phyloP scores from a whole-genome alignment of 1,284 basidiomycete species.

The Athelia psychrophila region DNA sequence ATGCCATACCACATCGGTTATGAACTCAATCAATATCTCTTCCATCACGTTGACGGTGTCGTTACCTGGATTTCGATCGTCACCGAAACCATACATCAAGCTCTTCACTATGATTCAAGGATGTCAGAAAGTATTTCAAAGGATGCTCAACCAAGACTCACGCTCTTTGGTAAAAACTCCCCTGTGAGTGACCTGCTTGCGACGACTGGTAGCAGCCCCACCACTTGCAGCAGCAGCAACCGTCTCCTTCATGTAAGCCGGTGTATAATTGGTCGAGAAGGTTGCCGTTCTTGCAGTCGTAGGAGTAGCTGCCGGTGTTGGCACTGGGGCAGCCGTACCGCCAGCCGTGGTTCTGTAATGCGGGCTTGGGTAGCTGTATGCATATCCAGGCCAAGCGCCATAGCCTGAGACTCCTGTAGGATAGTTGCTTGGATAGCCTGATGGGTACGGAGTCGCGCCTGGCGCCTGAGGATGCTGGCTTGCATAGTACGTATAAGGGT shows the following conservation, averaged over 20 bases:
- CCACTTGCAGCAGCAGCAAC: constrained; percentile 35
- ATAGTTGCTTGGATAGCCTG: not conserved
- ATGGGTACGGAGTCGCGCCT: not conserved
- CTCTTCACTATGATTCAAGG: constrained; percentile 58
- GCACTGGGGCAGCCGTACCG: not conserved
- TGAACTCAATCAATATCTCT: constrained; percentile 90
- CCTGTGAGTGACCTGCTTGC: constrained; percentile 63
- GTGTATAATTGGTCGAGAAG: not conserved
- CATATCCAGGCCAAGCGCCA: constrained; percentile 1
- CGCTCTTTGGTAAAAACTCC: constrained; percentile 78
- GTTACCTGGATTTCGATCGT: constrained; percentile 82
- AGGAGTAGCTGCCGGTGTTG: not conserved
- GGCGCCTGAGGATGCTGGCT: not conserved
- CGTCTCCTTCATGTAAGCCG: constrained; percentile 38
- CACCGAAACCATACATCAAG: constrained; percentile 95
- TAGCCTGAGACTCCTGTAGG: not conserved
- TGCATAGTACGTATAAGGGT: not conserved
- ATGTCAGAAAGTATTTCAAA: constrained; percentile 6
- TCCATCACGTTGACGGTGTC: constrained; percentile 93
- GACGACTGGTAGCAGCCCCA: constrained; percentile 35
- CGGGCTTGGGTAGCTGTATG: not conserved
- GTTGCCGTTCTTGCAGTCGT: not conserved
- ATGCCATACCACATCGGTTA: constrained; percentile 77
- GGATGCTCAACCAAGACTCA: constrained; percentile 36
- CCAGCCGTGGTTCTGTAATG: not conserved